Evolutionary conservation across 345 rosid species (phyloP).

Genomic region (Cardamine occulta): DNA sequence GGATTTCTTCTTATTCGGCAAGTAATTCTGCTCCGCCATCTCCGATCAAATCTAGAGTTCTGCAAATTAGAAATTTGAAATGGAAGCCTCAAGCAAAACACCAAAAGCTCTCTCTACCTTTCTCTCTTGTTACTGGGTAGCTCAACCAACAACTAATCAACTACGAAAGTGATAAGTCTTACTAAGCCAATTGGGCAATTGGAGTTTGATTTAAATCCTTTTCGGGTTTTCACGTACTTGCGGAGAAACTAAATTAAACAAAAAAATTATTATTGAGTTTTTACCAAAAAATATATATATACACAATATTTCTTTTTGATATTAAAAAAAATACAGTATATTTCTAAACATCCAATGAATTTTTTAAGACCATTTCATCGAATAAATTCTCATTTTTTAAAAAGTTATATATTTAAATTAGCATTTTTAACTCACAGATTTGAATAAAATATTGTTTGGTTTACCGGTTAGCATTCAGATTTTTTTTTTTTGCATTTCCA

Average conservation of each 20-base stretch:
- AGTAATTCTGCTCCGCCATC: slow-evolving; percentile 41
- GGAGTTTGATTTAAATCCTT: not conserved
- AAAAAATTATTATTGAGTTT: not conserved
- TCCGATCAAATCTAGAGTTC: slow-evolving; percentile 18
- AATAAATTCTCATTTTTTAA: not conserved
- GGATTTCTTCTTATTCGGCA: slow-evolving; percentile 44
- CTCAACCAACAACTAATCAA: slow-evolving; percentile 36
- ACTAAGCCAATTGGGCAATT: not conserved
- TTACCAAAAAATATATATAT: not conserved
- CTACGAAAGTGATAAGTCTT: not conserved
- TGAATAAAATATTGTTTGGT: not conserved
- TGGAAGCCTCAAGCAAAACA: slow-evolving; percentile 28
- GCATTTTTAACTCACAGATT: not conserved
- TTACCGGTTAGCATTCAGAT: not conserved
- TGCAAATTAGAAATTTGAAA: not conserved
- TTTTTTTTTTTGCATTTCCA: not conserved
- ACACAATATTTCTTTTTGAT: no score
- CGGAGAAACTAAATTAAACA: not conserved
- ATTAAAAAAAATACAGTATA: no score
- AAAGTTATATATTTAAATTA: not conserved
- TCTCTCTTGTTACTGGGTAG: slow-evolving; percentile 24
- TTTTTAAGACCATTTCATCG: not conserved
- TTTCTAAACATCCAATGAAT: not conserved
- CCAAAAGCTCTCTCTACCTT: slow-evolving; percentile 13
- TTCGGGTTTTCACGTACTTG: not conserved